Conservation (phyloP, 2,329 filamentous ascomycete species). For the Ophiostoma australiae region DNA sequence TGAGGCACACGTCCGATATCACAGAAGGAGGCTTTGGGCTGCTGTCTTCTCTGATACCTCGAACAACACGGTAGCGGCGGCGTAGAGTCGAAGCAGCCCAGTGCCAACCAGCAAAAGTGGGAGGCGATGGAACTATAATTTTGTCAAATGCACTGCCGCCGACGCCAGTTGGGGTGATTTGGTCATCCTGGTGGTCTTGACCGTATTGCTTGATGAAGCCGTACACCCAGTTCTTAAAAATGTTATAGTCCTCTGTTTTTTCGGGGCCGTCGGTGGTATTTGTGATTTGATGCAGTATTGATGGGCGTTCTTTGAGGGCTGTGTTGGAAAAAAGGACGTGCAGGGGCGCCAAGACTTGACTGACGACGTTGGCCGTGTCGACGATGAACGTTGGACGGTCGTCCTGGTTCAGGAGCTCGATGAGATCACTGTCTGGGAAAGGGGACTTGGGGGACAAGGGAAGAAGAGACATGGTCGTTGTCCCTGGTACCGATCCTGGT, state of each 20-base stretch:
- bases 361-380: conserved; percentile 57
- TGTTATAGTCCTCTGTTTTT: neutral
- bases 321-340: conserved; percentile 64
- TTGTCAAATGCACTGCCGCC: neutral
- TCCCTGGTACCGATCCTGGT: neutral
- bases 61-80: conserved; percentile 63
- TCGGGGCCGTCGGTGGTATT: neutral
- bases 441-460: conserved; percentile 46
- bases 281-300: conserved; percentile 50
- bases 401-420: conserved; percentile 72
- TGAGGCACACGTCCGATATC: conserved; percentile 32
- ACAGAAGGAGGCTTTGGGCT: neutral
- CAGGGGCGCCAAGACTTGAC: conserved; percentile 51
- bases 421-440: conserved; percentile 60
- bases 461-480: conserved; percentile 30
- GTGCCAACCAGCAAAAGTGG: conserved; percentile 54
- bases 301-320: conserved; percentile 55
- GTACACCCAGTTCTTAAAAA: conserved; percentile 69
- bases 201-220: neutral
- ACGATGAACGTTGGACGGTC: conserved; percentile 71
- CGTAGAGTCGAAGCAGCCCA: conserved; percentile 70
- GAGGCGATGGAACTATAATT: neutral
- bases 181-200: neutral
- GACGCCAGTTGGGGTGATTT: neutral
- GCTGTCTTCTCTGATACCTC: conserved; percentile 40